A percentile compares a stretch with the other conserved stretches of the same genome.
Evolutionary conservation across 2,329 filamentous ascomycete genomes (phyloP).

Genomic region (Penicillium sp.): DNA sequence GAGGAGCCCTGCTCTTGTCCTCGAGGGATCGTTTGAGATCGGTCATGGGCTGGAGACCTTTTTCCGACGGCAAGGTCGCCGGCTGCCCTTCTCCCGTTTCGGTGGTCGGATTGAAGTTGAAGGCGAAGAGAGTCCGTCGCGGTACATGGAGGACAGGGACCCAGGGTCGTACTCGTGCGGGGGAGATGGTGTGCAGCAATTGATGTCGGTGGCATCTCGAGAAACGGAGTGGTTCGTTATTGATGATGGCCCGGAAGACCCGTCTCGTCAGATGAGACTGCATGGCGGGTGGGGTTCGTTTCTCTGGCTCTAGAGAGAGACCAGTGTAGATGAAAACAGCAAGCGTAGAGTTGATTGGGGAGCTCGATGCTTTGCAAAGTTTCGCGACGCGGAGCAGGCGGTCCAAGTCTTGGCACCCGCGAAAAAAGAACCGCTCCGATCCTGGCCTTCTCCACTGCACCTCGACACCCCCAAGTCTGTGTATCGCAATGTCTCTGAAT

Average conservation of each 20-base stretch:
- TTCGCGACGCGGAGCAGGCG: constrained; percentile 25
- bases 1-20: constrained; percentile 64
- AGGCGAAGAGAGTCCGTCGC: constrained; percentile 34
- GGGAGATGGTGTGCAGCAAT: constrained; percentile 32
- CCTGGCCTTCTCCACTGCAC: neutral
- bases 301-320: neutral
- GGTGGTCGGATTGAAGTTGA: constrained; percentile 42
- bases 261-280: constrained; percentile 45
- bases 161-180: constrained; percentile 30
- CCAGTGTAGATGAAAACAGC: neutral
- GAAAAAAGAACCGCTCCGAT: constrained; percentile 27
- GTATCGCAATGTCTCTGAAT: constrained; percentile 28
- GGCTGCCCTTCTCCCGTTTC: constrained; percentile 47
- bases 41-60: constrained; percentile 68
- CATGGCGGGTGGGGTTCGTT: constrained; percentile 30
- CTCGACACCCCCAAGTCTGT: neutral
- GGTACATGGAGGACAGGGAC: constrained; percentile 35
- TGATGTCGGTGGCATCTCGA: constrained; percentile 36
- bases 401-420: constrained; percentile 30
- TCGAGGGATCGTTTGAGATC: constrained; percentile 63
- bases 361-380: constrained; percentile 8
- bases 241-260: constrained; percentile 46
- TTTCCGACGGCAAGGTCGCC: constrained; percentile 57
- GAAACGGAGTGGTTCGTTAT: constrained; percentile 44
- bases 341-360: neutral